Evolutionary conservation across 2,329 filamentous ascomycete genomes (phyloP), one percentile per base, ranked within the genome.

Genomic region (Colletotrichum limetticola): DNA sequence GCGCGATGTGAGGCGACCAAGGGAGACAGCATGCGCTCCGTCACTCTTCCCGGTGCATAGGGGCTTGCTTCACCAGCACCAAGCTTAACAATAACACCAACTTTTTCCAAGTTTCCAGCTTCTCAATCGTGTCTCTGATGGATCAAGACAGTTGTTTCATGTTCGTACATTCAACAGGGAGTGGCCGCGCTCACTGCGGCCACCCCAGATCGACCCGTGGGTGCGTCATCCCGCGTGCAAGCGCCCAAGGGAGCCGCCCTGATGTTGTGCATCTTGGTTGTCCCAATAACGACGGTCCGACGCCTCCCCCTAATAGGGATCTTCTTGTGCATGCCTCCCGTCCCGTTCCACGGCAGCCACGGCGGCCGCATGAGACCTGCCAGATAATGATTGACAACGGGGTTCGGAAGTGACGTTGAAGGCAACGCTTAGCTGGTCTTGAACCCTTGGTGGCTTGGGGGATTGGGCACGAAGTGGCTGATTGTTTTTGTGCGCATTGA

Each of bases 141-240:
- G 65, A 49, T 49, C 63, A 42, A 62, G 69, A 68, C 37, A 61
- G 14, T 14, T 60, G 56, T 72, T 66, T 52, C 66, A 64, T 57
- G 32, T 24, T 46, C 53, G 64, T 26, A n/a, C 30, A 22, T 7
- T 49, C 42, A 19, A 49, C 16, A 49, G 42, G 37, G 28, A 49
- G 55, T 24, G 32, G 65, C n/a, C 52, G 61, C 66, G 46, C n/a
- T n/a, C 46, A 52, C 28, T 59, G 35, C 49, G 55, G 28, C 42
- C 42, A 61, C 55, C 70, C 55, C 60, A 57, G 66, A 65, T 55
- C 32, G 70, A 65, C 70, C 70, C 55, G n/a, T 28, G 22, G 28
- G 49, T 70, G 66, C 70, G 70, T 72, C 70, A 72, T 72, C 66
- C 66, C 60, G 60, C 55, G 35, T 70, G 46, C 49, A 59, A 64